phyloP scores from a whole-genome alignment of 2,329 filamentous ascomycete genomes.

The Colletotrichum agaves region DNA sequence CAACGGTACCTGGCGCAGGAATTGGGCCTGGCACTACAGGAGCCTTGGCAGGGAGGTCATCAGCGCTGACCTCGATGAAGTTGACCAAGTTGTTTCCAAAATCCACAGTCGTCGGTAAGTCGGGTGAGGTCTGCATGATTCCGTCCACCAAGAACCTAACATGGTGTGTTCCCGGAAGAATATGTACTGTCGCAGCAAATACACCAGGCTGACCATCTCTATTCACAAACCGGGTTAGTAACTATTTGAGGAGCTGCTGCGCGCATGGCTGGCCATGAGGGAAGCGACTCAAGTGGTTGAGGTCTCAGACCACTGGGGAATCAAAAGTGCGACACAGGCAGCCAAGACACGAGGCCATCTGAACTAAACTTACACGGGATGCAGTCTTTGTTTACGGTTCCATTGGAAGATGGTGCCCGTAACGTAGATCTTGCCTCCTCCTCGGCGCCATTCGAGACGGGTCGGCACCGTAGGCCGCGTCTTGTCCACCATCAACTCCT shows the following conservation, averaged over 20 bases:
- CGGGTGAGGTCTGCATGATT: constrained; percentile 88
- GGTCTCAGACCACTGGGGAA: constrained; percentile 9
- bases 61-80: constrained; percentile 91
- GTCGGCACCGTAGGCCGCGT: constrained; percentile 84
- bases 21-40: constrained; percentile 46
- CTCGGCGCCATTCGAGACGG: constrained; percentile 83
- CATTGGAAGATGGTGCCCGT: constrained; percentile 98
- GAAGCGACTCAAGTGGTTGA: not conserved
- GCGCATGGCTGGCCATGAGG: constrained; percentile 12
- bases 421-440: constrained; percentile 92
- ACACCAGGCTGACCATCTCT: constrained; percentile 69
- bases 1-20: constrained; percentile 44
- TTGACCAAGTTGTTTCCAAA: constrained; percentile 98
- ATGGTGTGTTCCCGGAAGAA: constrained; percentile 94
- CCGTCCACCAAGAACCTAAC: constrained; percentile 96
- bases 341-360: constrained; percentile 23
- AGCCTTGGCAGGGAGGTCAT: constrained; percentile 65
- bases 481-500: constrained; percentile 81
- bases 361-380: constrained; percentile 76
- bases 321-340: constrained; percentile 35
- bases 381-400: constrained; percentile 91
- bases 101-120: constrained; percentile 93
- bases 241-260: constrained; percentile 32
- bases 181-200: constrained; percentile 81
- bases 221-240: constrained; percentile 24